Evolutionary conservation across 257 asterid genomes (phyloP).

Genomic region (Lycium ferocissimum): DNA sequence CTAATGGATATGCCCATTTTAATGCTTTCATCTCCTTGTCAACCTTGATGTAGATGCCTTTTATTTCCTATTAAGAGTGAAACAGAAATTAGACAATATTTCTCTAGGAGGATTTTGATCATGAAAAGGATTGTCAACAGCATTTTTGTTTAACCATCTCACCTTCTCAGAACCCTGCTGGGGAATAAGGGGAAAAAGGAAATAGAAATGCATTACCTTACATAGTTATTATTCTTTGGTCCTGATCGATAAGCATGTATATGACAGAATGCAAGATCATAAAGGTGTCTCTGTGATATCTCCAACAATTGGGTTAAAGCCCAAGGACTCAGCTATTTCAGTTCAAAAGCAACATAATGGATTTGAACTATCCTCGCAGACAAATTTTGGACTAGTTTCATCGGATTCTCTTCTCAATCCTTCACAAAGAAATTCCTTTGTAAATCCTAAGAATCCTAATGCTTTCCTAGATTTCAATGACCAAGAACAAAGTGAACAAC

Average conservation of each 20-base stretch:
- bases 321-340: constrained; percentile 51
- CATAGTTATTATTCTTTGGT: not conserved
- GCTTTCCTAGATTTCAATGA: constrained; percentile 48
- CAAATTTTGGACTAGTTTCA: constrained; percentile 66
- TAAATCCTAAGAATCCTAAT: constrained; percentile 47
- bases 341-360: constrained; percentile 55
- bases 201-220: not conserved
- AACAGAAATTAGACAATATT: constrained; percentile 3
- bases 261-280: constrained; percentile 62
- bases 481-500: constrained; percentile 51
- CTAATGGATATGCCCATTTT: not conserved
- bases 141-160: not conserved
- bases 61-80: not conserved
- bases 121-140: not conserved
- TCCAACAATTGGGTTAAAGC: constrained; percentile 42
- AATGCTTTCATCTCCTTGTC: not conserved
- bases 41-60: constrained; percentile 1
- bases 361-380: constrained; percentile 47
- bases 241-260: not conserved
- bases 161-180: not conserved
- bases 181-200: constrained; percentile 6
- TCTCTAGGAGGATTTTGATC: constrained; percentile 16
- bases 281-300: constrained; percentile 49
- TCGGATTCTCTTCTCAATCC: constrained; percentile 73
- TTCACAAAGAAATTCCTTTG: constrained; percentile 57